Evolutionary conservation across 164 flowering plant species (phyloP).

Genomic region (Brasenia schreberi): DNA sequence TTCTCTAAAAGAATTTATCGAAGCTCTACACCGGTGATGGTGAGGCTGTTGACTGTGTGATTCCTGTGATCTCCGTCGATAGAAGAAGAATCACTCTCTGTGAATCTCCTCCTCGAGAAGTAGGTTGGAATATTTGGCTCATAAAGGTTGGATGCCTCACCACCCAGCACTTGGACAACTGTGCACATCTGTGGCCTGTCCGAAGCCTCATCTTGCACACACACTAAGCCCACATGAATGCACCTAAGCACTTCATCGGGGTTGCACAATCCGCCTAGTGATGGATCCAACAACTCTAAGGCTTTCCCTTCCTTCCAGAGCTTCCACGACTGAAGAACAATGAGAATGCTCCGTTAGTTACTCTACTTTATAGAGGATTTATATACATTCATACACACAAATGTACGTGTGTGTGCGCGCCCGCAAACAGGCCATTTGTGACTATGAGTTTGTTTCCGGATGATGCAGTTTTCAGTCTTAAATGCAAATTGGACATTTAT

Average conservation of each 20-base stretch:
- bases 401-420: too few species aligned
- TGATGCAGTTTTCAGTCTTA: too few species aligned
- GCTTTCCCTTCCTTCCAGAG: conserved; percentile 8
- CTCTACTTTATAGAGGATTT: too few species aligned
- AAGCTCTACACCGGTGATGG: background rate
- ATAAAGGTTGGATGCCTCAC: conserved; percentile 1
- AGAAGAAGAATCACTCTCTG: background rate
- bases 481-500: too few species aligned
- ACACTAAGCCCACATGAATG: conserved; percentile 10
- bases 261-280: background rate
- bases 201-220: conserved; percentile 9
- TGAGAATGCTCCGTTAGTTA: too few species aligned
- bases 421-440: too few species aligned
- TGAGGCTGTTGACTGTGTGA: background rate
- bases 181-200: conserved; percentile 8
- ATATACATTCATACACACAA: too few species aligned
- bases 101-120: background rate
- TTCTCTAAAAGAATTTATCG: background rate
- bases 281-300: conserved; percentile 4
- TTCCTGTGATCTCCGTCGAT: background rate
- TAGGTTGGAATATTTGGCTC: background rate
- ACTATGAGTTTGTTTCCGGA: too few species aligned
- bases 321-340: conserved; percentile 6
- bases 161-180: conserved; percentile 6
- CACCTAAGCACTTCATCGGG: background rate